Base-by-base conservation (phyloP, 1,284 basidiomycete genomes). In the Pseudozyma thailandica region DNA sequence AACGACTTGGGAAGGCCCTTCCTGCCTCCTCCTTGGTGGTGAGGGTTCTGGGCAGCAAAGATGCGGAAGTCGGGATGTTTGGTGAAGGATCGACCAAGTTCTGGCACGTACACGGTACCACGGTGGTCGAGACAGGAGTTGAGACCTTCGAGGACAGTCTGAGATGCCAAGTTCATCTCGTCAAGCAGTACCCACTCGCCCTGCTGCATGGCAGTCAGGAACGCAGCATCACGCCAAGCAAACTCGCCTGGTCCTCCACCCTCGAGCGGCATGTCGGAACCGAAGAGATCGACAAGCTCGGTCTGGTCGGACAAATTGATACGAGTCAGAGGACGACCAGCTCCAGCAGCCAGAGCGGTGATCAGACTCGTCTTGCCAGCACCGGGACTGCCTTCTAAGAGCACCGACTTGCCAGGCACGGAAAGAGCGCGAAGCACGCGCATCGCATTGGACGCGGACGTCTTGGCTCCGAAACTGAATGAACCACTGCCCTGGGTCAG, bases 251-350 rank as follows among this genome's bases (percentile, higher is more conserved):
- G 89, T 12, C 87, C 86, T 27, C 94, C 94, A 27, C 93, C 92
- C 84, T 97, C 94, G 1, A 95, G 90, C 6, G 96, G 96, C 18
- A 98, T 86, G 83, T 99, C 96, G 31, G 94, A 94, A 15, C 96
- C 96, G 78, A 98, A 98, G 5, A 99, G 87, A 80, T 99, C 96
- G 52, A 93, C 90, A 16, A 98, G 87, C 83, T 99, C 96, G 0
- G 96, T 98, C 84, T 99, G 96, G 79, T 98, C 96, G 6, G 97
- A 98, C 33, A 99, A 85, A 84, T 99, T 99, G 87, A 99, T 96
- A n/a, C 97, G 90, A 80, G 90, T 92, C 15, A 99, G 87, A 27
- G 87, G 84, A 78, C 93, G 89, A 13, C 93, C 92, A 20, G 91
- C 87, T 8, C 91, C 85, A 60, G 89, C 89, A 18, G 94, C 93